These are phyloP conservation scores for Pestalotiopsis sp. DNA, from an alignment of 2,329 filamentous ascomycete species.

Conservation along the genomic window DNA sequence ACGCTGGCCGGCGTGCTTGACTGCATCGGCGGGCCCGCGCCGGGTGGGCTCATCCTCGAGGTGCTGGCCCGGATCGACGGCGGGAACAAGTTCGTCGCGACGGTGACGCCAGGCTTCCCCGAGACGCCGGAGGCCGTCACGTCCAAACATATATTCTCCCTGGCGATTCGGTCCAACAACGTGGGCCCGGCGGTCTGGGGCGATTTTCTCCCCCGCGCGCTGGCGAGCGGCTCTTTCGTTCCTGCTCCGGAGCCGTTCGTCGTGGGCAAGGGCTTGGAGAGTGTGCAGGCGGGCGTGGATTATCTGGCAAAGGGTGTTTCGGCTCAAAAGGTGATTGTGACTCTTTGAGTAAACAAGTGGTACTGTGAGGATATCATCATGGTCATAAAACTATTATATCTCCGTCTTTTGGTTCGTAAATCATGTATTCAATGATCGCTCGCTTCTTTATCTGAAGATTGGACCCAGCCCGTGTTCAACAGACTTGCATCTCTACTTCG, in stretches of 20 bases:
- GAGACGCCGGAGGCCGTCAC: constrained; percentile 30
- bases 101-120: constrained; percentile 29
- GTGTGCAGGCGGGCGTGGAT: constrained; percentile 43
- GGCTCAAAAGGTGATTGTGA: constrained; percentile 44
- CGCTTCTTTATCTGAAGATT: background rate
- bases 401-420: background rate
- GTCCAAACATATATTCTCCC: constrained; percentile 28
- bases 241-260: constrained; percentile 41
- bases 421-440: background rate
- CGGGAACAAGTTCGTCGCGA: constrained; percentile 28
- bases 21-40: constrained; percentile 25
- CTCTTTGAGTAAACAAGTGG: background rate
- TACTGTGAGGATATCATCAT: too few species aligned
- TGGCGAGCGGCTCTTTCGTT: constrained; percentile 37
- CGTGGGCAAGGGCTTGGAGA: constrained; percentile 43
- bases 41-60: constrained; percentile 24
- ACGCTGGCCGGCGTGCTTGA: constrained; percentile 21
- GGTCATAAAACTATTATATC: too few species aligned
- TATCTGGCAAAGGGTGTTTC: constrained; percentile 40
- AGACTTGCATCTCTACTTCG: background rate
- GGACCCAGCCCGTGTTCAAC: background rate
- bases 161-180: constrained; percentile 29
- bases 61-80: constrained; percentile 25
- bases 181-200: constrained; percentile 36
- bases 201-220: constrained; percentile 40